Base-by-base conservation (phyloP, 1,139 yeast species). In the Lodderomyces beijingensis region DNA sequence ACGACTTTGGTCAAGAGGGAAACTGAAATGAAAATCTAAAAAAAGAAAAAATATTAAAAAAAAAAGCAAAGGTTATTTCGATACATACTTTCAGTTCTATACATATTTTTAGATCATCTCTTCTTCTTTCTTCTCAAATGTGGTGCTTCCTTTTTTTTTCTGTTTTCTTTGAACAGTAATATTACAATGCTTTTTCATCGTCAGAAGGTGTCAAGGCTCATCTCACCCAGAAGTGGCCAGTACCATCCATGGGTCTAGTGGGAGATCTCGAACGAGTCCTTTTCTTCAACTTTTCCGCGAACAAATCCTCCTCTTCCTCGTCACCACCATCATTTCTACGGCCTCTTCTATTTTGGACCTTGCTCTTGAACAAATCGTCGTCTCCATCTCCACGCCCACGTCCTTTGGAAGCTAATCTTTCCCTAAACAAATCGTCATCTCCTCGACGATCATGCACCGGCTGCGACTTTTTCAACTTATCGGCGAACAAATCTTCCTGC, bases 1-100 rank as follows among this genome's bases (percentile, higher is more conserved):
- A 73, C 30, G 98, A 93, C 59, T 93, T 91, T 57, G 98, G 98
- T 32, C 96, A 89, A 53, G 98, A 91, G 58, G 98, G 98, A 36
- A 86, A 85, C 53, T 87, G 50, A 35, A 19, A 19, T 7, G 10
- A 19, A 7, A n/a, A n/a, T n/a, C n/a, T n/a, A n/a, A n/a, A 19
- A 19, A 7, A 19, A 19, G 9, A 19, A 19, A 19, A 19, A 19
- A 10, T 8, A 19, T 7, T 10, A 19, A 10, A 19, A 19, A 10
- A 19, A 19, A 10, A 19, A 19, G 21, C 21, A 19, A 8, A 19
- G 10, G 10, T 19, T 19, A 8, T 19, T 19, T n/a, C n/a, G n/a
- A n/a, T n/a, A n/a, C n/a, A n/a, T n/a, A n/a, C n/a, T n/a, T n/a
- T n/a, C n/a, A n/a, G n/a, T n/a, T n/a, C n/a, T n/a, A n/a, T n/a